Evolutionary conservation across 345 rosid species (phyloP).

Genomic region (Abelmoschus esculentus): DNA sequence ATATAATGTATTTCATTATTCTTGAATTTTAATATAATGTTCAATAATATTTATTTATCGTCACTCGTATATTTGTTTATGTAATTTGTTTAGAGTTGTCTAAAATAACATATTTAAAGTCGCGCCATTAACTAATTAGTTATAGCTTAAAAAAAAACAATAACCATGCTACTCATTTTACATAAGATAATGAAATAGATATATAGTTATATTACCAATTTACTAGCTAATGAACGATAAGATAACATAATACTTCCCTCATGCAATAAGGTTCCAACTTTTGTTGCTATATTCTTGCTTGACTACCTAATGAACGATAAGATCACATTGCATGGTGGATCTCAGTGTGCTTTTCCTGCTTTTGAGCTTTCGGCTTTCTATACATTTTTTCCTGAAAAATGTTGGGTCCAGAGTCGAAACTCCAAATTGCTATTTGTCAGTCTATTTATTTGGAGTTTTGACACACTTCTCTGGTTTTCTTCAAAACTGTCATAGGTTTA

Average conservation of each 20-base stretch:
- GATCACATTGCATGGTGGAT: neutral
- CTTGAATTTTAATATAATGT: neutral
- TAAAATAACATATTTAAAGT: neutral
- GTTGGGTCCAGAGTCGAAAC: neutral
- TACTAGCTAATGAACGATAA: neutral
- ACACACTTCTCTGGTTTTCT: neutral
- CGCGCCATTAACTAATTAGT: neutral
- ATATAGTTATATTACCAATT: neutral
- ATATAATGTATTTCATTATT: neutral
- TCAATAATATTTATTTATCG: neutral
- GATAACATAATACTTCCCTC: neutral
- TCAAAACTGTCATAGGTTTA: neutral
- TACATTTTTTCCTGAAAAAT: neutral
- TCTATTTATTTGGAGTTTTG: neutral
- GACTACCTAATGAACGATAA: neutral
- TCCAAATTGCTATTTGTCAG: neutral
- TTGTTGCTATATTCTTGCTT: neutral
- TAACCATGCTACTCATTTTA: neutral
- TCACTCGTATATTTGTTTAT: neutral
- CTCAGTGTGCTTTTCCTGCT: neutral
- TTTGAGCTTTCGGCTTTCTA: conserved; percentile 4
- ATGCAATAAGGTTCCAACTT: neutral
- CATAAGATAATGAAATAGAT: neutral
- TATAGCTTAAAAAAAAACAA: neutral
- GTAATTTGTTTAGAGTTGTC: neutral